These are phyloP conservation scores for Calonectria crousiana DNA, from an alignment of 2,329 filamentous ascomycete species.

Conservation along the genomic window DNA sequence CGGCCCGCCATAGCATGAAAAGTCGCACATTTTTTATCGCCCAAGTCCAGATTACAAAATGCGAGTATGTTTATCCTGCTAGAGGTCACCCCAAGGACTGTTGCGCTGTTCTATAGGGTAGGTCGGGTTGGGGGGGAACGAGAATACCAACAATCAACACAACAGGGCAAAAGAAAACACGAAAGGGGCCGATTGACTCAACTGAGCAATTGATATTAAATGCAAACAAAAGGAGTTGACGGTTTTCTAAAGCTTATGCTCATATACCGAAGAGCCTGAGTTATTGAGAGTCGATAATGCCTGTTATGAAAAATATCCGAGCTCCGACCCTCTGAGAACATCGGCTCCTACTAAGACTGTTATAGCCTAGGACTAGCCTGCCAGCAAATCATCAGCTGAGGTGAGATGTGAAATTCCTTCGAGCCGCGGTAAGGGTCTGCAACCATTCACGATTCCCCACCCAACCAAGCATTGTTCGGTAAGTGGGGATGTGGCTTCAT, in stretches of 20 bases:
- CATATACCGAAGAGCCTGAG: neutral
- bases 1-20: conserved; percentile 54
- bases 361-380: neutral
- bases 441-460: neutral
- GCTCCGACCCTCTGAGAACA: neutral
- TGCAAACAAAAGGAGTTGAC: too few relatives aligned
- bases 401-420: neutral
- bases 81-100: too few relatives aligned
- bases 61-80: neutral
- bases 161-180: too few relatives aligned
- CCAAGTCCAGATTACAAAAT: neutral
- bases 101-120: too few relatives aligned
- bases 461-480: neutral
- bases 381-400: neutral
- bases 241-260: too few relatives aligned
- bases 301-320: neutral
- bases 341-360: neutral
- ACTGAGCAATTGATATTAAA: too few relatives aligned
- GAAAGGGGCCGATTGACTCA: too few relatives aligned
- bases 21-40: conserved; percentile 36
- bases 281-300: neutral
- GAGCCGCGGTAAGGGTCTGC: neutral
- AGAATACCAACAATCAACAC: too few relatives aligned
- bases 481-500: conserved; percentile 1
- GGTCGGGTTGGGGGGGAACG: too few relatives aligned